Percentiles rank a stretch among this genome's conserved stretches.
These are phyloP conservation scores for Streptanthus diversifolius DNA, from an alignment of 345 rosid species.

Conservation along the genomic window DNA sequence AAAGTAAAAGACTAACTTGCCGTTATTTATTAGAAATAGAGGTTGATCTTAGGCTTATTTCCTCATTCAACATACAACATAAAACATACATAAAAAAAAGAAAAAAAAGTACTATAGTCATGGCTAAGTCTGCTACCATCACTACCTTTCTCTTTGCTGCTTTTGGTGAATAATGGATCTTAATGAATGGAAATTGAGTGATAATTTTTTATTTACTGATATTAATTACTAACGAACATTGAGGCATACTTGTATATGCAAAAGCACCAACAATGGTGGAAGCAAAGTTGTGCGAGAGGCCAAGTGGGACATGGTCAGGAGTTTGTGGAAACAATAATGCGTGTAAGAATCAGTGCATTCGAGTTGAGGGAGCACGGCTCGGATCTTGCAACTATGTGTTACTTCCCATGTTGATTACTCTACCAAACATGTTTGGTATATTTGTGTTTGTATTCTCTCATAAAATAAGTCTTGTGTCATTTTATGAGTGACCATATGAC, in stretches of 20 bases:
- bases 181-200: neutral
- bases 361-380: constrained; percentile 22
- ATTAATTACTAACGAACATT: neutral
- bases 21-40: constrained; percentile 1
- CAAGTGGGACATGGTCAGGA: constrained; percentile 20
- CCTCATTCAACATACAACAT: neutral
- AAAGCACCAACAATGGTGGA: constrained; percentile 13
- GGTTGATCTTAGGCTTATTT: neutral
- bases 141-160: neutral
- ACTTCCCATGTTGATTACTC: neutral
- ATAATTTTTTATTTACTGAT: neutral
- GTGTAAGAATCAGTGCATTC: constrained; percentile 28
- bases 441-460: neutral
- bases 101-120: neutral
- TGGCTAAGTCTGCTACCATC: constrained; percentile 13
- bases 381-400: constrained; percentile 19
- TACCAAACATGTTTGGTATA: neutral
- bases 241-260: neutral
- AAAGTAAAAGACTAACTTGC: neutral
- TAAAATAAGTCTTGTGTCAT: constrained; percentile 1
- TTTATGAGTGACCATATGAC: neutral
- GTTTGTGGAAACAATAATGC: constrained; percentile 1
- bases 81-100: neutral
- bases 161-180: neutral
- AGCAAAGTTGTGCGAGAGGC: constrained; percentile 16